phyloP scores from a whole-genome alignment of 2,329 filamentous ascomycete genomes.

The Penicillium glabrum region DNA sequence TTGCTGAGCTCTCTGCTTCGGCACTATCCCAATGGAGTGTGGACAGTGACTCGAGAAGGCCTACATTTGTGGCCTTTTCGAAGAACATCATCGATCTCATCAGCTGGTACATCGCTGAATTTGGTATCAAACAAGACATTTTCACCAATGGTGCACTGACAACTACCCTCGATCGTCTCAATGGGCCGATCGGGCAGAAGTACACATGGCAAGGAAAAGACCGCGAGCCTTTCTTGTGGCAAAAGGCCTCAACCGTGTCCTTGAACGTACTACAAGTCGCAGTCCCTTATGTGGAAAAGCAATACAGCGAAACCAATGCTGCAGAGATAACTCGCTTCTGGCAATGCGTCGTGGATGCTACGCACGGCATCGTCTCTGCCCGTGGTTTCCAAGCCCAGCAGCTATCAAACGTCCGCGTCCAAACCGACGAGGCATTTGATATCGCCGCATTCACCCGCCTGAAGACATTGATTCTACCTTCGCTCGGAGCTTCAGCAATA shows the following conservation, averaged over 20 bases:
- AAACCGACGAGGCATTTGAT: constrained; percentile 77
- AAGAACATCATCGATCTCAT: constrained; percentile 76
- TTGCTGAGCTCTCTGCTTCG: constrained; percentile 70
- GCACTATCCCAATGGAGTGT: constrained; percentile 44
- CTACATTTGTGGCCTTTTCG: constrained; percentile 86
- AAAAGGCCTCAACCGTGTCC: constrained; percentile 69
- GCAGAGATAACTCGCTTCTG: constrained; percentile 62
- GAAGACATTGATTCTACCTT: constrained; percentile 67
- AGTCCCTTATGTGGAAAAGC: constrained; percentile 59
- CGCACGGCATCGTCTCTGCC: constrained; percentile 68
- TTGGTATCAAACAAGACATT: constrained; percentile 60
- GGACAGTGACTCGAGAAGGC: constrained; percentile 49
- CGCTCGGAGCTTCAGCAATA: constrained; percentile 66
- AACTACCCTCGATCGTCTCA: constrained; percentile 65
- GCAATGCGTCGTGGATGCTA: constrained; percentile 64
- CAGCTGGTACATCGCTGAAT: constrained; percentile 40
- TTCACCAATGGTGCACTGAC: constrained; percentile 68
- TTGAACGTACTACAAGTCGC: constrained; percentile 68
- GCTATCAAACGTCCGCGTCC: constrained; percentile 48
- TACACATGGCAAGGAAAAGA: constrained; percentile 74
- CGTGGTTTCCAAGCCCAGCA: constrained; percentile 52
- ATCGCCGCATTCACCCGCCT: constrained; percentile 70
- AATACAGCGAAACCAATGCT: constrained; percentile 29
- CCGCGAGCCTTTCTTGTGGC: constrained; percentile 74
- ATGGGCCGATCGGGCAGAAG: constrained; percentile 71